Percentiles rank a stretch among this genome's conserved stretches.
Evolutionary conservation across 495 filamentous ascomycete genomes (phyloP).

Genomic region (Ascobolus immersus): DNA sequence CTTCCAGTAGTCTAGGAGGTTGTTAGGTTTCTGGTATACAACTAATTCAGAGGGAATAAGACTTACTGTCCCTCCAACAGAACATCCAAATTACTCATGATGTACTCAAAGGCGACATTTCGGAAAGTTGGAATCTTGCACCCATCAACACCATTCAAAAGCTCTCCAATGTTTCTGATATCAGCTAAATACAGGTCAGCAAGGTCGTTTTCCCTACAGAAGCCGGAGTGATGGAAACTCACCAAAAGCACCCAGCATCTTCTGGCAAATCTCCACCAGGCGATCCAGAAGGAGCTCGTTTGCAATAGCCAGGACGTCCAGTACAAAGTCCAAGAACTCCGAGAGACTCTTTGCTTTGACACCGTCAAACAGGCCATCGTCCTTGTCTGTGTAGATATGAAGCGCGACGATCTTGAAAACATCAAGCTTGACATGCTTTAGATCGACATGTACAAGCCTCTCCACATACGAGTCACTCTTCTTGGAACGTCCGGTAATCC

Average conservation of each 20-base stretch:
- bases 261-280: conserved; percentile 71
- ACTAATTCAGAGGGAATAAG: neutral
- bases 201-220: conserved; percentile 5
- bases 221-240: conserved; percentile 10
- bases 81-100: conserved; percentile 68
- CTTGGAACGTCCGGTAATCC: conserved; percentile 44
- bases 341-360: conserved; percentile 45
- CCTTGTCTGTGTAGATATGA: conserved; percentile 61
- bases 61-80: conserved; percentile 64
- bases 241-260: conserved; percentile 63
- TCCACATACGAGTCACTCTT: conserved; percentile 18
- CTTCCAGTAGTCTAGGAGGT: conserved; percentile 36
- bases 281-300: conserved; percentile 91
- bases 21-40: conserved; percentile 3
- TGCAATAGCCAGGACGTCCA: conserved; percentile 73
- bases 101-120: conserved; percentile 65
- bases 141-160: conserved; percentile 61
- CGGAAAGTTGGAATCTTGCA: conserved; percentile 69
- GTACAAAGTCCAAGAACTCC: conserved; percentile 60
- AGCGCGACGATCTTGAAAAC: conserved; percentile 57
- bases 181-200: conserved; percentile 27
- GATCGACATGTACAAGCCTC: conserved; percentile 40
- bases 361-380: conserved; percentile 37
- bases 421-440: conserved; percentile 47
- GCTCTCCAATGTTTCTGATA: conserved; percentile 57